Conservation (phyloP, 768 basidiomycete genomes). For the Mycena venus region DNA sequence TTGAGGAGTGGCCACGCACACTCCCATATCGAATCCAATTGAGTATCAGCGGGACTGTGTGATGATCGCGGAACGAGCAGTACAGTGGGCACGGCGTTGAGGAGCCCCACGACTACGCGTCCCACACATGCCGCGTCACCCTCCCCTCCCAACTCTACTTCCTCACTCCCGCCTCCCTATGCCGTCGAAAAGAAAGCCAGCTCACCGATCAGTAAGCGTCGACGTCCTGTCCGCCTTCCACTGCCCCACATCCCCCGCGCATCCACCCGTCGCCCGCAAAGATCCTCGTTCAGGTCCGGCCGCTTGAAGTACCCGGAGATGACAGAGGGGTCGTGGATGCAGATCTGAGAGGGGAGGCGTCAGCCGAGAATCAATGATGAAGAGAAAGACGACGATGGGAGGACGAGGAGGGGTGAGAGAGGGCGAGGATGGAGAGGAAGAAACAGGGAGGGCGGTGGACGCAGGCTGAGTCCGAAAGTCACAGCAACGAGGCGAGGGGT, state of each 20-base stretch:
- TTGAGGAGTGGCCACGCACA: too few relatives aligned
- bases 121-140: too few relatives aligned
- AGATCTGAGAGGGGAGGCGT: background rate
- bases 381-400: too few relatives aligned
- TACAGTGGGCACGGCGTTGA: too few relatives aligned
- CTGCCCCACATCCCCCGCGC: constrained; percentile 93
- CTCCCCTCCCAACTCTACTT: too few relatives aligned
- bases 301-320: constrained; percentile 94
- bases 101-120: too few relatives aligned
- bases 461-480: constrained; percentile 35
- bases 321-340: constrained; percentile 86
- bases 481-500: constrained; percentile 41
- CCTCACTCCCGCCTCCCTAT: too few relatives aligned
- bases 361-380: background rate
- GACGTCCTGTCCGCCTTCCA: constrained; percentile 96
- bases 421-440: background rate
- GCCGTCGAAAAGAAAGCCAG: too few relatives aligned
- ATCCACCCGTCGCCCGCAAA: constrained; percentile 95
- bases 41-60: too few relatives aligned
- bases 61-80: too few relatives aligned
- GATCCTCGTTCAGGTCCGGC: constrained; percentile 88
- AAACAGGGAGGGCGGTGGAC: background rate
- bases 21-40: too few relatives aligned
- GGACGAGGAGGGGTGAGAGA: background rate
- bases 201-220: constrained; percentile 88